Evolutionary conservation across 2,329 filamentous ascomycete genomes (phyloP), one percentile per base, ranked within the genome.

Genomic region (Monilinia fructicola): DNA sequence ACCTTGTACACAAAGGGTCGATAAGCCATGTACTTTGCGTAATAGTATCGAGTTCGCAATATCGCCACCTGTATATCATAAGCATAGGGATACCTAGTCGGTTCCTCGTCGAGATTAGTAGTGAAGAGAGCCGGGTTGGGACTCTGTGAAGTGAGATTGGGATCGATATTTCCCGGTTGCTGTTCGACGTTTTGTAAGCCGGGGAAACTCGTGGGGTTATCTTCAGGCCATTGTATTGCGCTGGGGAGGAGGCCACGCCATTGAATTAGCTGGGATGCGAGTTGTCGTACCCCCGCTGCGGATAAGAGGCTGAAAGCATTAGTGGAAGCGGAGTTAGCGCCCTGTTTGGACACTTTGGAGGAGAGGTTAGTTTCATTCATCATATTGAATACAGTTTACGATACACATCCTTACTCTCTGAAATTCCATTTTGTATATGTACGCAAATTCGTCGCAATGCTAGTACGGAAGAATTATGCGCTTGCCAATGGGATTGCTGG

Each of bases 391-490:
- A 26, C 9, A 40, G 18, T 5, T 38, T 21, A 14, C 31, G n/a
- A 59, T 26, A 31, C 4, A 5, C 21, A 4, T 50, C 46, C 83
- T 76, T 76, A 86, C 85, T 79, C 69, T 82, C 81, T 67, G 78
- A 82, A 38, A 88, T 79, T 3, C 79, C 78, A 54, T 78, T 77
- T 72, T 88, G 82, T 23, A 87, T 82, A 28, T 82, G 79, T 1
- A 81, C 79, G 48, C 83, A 82, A 3, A 88, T 76, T 31, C 82
- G 78, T 26, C 83, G 79, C 23, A 88, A 78, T 14, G 84, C 82
- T 55, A 88, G 83, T 71, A 87, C 85, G 0, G 85, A 86, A 2
- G 84, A 80, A 73, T 86, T 87, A 70, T 88, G 81, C 67, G 85
- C 82, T 68, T 85, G 81, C 66, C 84, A 85, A 67, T 85, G 81